Evolutionary conservation across 495 filamentous ascomycete genomes (phyloP), one percentile per base, ranked within the genome.

Genomic region (Aspergillus nidulans): DNA sequence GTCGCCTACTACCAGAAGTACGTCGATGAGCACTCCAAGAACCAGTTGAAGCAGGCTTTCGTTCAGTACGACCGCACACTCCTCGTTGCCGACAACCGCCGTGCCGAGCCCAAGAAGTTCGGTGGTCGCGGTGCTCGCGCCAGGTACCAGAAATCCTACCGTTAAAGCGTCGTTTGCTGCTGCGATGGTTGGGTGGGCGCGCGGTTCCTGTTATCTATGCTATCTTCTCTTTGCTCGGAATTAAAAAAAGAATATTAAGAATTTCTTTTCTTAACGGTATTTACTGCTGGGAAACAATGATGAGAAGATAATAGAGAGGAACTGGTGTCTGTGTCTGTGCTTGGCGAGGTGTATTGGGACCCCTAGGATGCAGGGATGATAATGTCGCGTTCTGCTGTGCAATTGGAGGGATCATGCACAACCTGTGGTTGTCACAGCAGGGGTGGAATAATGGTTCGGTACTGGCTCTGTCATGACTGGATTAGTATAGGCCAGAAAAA

Each of bases 1-100:
- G 89, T 98, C 69, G 92, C 94, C 75, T 98, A 97, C 88, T 97
- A 96, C 88, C 94, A 97, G 85, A 98, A 98, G 82, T 98, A 86
- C 80, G 90, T 98, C 75, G 94, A 98, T 71, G 94, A 98, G 87
- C 90, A 97, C 85, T 87, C 88, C 80, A 98, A 98, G 89, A 98
- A 97, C 85, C 81, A 87, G 78, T 82, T 98, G 65, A 98, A 98
- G 89, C 86, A 91, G 75, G 88, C 88, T 58, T 83, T 97, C 58
- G 86, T 88, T 68, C 83, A 88, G 73, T 98, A 95, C 83, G 94
- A 98, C 83, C 86, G 94, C 64, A 96, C 89, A 72, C 82, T 98
- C 59, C 85, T 98, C 64, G 94, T 98, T 62, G 95, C 94, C 73
- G 94, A 98, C 72, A 96, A 96, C 83, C 82, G 92, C 64, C 88